Evolutionary conservation across 805 yeast genomes (phyloP).

Genomic region (Tetrapisispora pingtungensis): DNA sequence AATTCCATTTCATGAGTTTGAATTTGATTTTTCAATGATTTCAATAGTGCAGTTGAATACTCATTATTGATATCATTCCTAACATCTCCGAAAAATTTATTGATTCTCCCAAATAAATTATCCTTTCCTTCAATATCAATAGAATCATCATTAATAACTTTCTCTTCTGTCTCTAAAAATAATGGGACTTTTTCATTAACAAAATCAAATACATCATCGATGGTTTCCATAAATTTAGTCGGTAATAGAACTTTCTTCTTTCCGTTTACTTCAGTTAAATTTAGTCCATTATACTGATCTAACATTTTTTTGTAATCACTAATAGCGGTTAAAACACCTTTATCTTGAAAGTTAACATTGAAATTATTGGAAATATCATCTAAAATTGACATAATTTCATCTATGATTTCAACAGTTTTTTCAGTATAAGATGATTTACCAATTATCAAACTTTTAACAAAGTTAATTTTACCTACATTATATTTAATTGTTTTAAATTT

Average conservation of each 20-base stretch:
- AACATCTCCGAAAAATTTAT: not conserved
- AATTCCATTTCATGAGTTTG: conserved; percentile 4
- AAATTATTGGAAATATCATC: conserved; percentile 41
- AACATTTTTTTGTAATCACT: conserved; percentile 30
- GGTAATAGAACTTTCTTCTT: conserved; percentile 6
- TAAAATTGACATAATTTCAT: conserved; percentile 36
- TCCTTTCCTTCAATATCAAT: conserved; percentile 2
- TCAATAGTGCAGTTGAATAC: not conserved
- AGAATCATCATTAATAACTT: conserved; percentile 7
- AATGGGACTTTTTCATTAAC: conserved; percentile 12
- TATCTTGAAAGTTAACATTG: conserved; percentile 70
- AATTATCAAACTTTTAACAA: conserved; percentile 17
- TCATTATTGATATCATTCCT: not conserved
- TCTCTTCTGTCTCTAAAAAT: not conserved
- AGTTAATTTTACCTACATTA: conserved; percentile 18
- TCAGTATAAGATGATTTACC: conserved; percentile 18
- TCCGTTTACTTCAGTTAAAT: not conserved
- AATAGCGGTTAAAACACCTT: conserved; percentile 56
- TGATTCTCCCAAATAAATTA: not conserved
- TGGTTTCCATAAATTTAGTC: conserved; percentile 6
- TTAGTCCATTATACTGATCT: conserved; percentile 8
- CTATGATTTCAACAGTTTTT: conserved; percentile 13
- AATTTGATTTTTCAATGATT: conserved; percentile 9
- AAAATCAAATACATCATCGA: conserved; percentile 10
- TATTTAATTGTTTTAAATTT: conserved; percentile 6